Evolutionary conservation across 768 basidiomycete genomes (phyloP), one percentile per base, ranked within the genome.

Genomic region (Nidularia sp.): DNA sequence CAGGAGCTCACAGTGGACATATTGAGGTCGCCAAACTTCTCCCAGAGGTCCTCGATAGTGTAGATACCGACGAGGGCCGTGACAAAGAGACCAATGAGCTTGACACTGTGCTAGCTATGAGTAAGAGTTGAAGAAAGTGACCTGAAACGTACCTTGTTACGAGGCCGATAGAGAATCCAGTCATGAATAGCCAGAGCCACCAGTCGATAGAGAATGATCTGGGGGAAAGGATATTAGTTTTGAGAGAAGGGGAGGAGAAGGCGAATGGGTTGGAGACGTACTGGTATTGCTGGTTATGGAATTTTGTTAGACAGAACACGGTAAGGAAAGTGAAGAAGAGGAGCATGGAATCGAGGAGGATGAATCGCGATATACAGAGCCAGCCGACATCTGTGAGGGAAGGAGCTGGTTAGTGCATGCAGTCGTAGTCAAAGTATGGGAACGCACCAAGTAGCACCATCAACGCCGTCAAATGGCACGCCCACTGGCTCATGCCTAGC

Each of bases 271-370:
- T 8, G 32, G 39, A 12, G 22, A 74, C 93, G 62, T 60, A 96
- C 93, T 90, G 85, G 60, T 88, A 90, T 74, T 95, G 93, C 68
- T 98, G 91, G 65, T 97, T 97, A 65, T 98, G 94, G 72, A 98
- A 98, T 70, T 95, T 97, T 46, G 91, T 85, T 48, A 98, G 74
- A 66, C 89, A 92, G 70, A 96, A 95, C 59, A 96, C 90, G 41
- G 95, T 95, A 63, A 91, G 86, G 78, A 98, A 93, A 39, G 97
- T 98, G 76, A 99, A 98, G 79, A 96, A 97, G 34, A 99, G 75
- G n/a, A 99, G 75, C 93, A 99, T 97, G 22, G 97, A 94, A 66
- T 99, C 97, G 62, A 99, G 77, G 36, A 99, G 85, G 70, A 98
- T 94, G 67, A 99, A 99, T 25, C 96, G 85, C 32, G 94, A 96